Evolutionary conservation across 257 asterid genomes (phyloP).

Genomic region (Solanum chiquidenum): DNA sequence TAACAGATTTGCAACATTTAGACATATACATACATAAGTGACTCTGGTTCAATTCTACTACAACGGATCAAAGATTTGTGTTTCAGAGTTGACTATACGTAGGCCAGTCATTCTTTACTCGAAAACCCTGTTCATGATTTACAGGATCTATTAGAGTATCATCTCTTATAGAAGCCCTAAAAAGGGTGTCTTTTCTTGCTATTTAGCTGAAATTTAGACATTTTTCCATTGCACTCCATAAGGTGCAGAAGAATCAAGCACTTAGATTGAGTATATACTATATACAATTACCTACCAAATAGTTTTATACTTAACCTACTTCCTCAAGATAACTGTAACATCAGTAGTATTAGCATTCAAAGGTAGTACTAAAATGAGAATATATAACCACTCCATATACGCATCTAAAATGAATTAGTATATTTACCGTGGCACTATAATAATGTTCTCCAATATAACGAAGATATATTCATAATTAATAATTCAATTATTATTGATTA

Average conservation of each 20-base stretch:
- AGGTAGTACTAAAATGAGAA: not conserved
- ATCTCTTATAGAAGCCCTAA: not conserved
- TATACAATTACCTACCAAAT: not conserved
- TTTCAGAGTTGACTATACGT: not conserved
- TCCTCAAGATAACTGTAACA: not conserved
- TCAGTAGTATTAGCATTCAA: not conserved
- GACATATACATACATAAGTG: not conserved
- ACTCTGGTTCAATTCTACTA: not conserved
- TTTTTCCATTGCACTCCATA: not conserved
- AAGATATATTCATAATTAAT: not conserved
- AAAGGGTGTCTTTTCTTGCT: not conserved
- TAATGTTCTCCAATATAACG: not conserved
- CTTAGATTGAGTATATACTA: not conserved
- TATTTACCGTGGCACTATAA: not conserved
- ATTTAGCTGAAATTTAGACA: not conserved
- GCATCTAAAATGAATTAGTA: not conserved
- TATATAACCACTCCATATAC: not conserved
- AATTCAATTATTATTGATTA: not conserved
- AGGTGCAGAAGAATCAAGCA: not conserved
- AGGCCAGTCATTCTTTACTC: not conserved
- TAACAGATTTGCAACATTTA: not conserved
- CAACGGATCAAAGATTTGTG: not conserved
- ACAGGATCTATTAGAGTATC: not conserved
- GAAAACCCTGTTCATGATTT: not conserved
- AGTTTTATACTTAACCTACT: not conserved